A percentile compares a stretch with the other conserved stretches of the same genome.
Evolutionary conservation across 192 early-diverging fungal species (phyloP).

Genomic region (Mortierella alpina): DNA sequence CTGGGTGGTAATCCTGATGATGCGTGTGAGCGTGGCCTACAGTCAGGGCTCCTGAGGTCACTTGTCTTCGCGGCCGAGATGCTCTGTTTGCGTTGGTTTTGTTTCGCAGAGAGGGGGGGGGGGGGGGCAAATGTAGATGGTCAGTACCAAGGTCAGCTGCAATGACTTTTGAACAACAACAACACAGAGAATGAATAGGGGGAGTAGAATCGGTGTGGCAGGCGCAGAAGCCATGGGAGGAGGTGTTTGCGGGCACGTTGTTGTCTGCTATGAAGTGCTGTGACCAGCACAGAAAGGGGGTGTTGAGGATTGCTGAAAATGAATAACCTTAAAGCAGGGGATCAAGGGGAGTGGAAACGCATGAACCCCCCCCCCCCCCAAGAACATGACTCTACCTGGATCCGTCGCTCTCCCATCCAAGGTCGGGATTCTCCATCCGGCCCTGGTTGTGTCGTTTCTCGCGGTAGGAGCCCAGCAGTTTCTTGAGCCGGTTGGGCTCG

Average conservation of each 20-base stretch:
- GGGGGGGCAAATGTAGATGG: neutral
- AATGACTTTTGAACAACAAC: too few species aligned
- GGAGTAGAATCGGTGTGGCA: too few species aligned
- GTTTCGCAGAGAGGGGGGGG: neutral
- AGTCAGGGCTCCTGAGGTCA: constrained; percentile 34
- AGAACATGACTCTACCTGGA: constrained; percentile 7
- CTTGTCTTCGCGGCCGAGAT: constrained; percentile 10
- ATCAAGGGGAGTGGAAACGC: too few species aligned
- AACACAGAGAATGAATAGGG: too few species aligned
- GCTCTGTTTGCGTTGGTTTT: neutral
- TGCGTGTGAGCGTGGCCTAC: constrained; percentile 6
- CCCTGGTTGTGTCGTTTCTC: constrained; percentile 9
- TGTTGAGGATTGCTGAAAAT: too few species aligned
- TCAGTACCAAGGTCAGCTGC: neutral
- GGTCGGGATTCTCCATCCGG: constrained; percentile 18
- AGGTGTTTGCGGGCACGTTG: too few species aligned
- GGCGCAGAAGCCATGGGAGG: too few species aligned
- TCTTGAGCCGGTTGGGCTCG: constrained; percentile 23
- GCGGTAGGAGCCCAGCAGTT: constrained; percentile 14
- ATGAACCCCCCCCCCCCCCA: too few species aligned
- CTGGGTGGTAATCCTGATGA: constrained; percentile 14
- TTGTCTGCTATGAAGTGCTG: too few species aligned
- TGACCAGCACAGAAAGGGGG: too few species aligned
- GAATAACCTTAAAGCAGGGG: too few species aligned
- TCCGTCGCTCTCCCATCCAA: constrained; percentile 36